phyloP scores from a whole-genome alignment of 2,329 filamentous ascomycete genomes.

The Lasiodiplodia sp. region DNA sequence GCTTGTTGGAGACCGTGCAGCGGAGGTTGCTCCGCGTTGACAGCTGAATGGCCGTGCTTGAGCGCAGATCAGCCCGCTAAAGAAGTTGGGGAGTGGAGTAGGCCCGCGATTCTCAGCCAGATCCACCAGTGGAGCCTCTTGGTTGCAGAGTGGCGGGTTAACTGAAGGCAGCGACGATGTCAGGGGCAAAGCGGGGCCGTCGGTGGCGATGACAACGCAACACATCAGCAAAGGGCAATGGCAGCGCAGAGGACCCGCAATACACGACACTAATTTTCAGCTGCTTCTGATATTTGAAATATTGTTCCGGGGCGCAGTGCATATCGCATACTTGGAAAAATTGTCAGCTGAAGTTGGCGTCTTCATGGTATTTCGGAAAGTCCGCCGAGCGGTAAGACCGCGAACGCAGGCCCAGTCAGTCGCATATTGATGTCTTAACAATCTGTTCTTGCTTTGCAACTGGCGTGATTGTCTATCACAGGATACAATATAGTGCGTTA shows the following conservation, averaged over 20 bases:
- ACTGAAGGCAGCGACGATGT: background rate
- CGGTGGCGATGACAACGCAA: background rate
- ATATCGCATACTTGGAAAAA: background rate
- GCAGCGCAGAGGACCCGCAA: background rate
- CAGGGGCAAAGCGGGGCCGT: too few species aligned
- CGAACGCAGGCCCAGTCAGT: background rate
- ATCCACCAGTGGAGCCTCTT: background rate
- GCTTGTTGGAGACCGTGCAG: background rate
- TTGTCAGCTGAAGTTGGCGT: background rate
- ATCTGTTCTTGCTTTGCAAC: background rate
- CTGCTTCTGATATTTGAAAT: background rate
- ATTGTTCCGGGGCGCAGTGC: accelerated
- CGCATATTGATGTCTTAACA: background rate
- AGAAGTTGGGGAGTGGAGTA: background rate
- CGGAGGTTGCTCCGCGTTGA: background rate
- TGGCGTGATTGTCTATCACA: accelerated
- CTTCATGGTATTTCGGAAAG: background rate
- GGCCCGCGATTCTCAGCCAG: background rate
- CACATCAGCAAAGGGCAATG: background rate
- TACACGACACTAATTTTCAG: background rate
- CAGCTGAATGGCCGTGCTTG: background rate
- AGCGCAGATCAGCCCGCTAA: background rate
- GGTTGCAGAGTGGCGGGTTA: background rate
- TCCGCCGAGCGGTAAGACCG: background rate
- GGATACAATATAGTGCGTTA: too few species aligned